phyloP scores from a whole-genome alignment of 495 filamentous ascomycete genomes.

The Hypoxylon crocopeplum region DNA sequence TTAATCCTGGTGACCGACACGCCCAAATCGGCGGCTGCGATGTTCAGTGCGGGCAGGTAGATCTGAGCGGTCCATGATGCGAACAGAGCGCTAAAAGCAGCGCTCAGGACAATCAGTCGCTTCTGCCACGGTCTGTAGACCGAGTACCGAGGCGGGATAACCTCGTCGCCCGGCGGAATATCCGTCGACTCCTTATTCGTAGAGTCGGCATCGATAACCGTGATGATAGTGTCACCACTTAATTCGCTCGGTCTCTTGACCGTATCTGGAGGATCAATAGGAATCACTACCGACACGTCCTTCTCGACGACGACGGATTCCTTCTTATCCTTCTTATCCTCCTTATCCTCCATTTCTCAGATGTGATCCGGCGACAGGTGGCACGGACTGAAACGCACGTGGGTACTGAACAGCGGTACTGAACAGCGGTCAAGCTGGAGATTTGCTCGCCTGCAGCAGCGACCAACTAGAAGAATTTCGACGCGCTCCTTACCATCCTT shows the following conservation, averaged over 20 bases:
- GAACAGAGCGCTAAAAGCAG: slow-evolving; percentile 67
- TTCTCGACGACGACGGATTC: slow-evolving; percentile 24
- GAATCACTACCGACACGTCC: slow-evolving; percentile 9
- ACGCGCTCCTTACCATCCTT: slow-evolving; percentile 11
- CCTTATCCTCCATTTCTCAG: no score
- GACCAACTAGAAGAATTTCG: background rate
- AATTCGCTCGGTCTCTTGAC: slow-evolving; percentile 8
- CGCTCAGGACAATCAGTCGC: slow-evolving; percentile 65
- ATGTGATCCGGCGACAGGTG: no score
- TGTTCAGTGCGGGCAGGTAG: slow-evolving; percentile 72
- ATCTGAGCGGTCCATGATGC: slow-evolving; percentile 72
- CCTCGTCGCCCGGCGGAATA: slow-evolving; percentile 39
- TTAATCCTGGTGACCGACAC: slow-evolving; percentile 63
- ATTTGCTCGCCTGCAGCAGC: slow-evolving; percentile 4
- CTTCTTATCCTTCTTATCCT: slow-evolving; percentile 23
- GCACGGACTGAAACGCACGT: slow-evolving; percentile 16
- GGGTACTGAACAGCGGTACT: no score
- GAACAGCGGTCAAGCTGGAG: slow-evolving; percentile 15
- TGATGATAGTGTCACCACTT: slow-evolving; percentile 12
- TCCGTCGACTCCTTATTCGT: slow-evolving; percentile 16
- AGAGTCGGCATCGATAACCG: slow-evolving; percentile 3
- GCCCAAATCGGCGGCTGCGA: slow-evolving; percentile 57
- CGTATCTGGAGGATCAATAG: background rate
- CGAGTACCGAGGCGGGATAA: slow-evolving; percentile 51
- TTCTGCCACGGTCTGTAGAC: slow-evolving; percentile 63